Base-by-base conservation (phyloP, 2,329 filamentous ascomycete genomes). In the Epicoccum sorghinum region DNA sequence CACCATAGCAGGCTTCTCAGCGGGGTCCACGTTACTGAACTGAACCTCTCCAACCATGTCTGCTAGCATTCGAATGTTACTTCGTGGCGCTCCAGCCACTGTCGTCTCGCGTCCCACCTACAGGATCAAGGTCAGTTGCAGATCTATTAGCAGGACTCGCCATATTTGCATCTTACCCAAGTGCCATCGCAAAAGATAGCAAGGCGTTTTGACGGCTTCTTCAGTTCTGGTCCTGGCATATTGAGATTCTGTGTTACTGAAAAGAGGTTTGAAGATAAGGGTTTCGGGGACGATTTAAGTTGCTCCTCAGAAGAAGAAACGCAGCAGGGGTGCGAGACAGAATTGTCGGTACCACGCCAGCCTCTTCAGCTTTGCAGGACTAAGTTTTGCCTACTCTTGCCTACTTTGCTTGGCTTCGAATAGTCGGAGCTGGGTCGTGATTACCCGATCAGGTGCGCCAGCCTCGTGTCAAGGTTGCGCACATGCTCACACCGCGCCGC, bases 111-210 rank as follows among this genome's bases (percentile, higher is more conserved):
- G 62, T 4, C 72, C 72, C 8, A 70, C 48, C 52, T 56, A 7
- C 37, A 25, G 12, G 3, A 4, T 6, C 3, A 10, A 9, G 4
- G 24, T 49, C 6, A 49, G 41, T 14, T 6, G 7, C 8, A 2
- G 13, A 13, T 35, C 9, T 7, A 3, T 3, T 7, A 9, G 4
- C 5, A 5, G 9, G 12, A 24, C 10, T 8, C n/a, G 8, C n/a
- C 14, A 22, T 6, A 22, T 25, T 13, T 9, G 7, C 7, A 33
- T 9, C 47, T 29, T 47, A 56, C 70, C 71, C 71, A 74, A 22
- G 70, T 73, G 14, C 71, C 71, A 57, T 73, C 71, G 55, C 70
- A 73, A 52, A 72, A 73, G 33, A 73, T 39, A 23, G 64, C 51
- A 2, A 74, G 60, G 10, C 62, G 67, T 41, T 71, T 73, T 1